Percentiles rank a stretch among this genome's conserved stretches.
Evolutionary conservation across 768 basidiomycete species (phyloP).

Genomic region (Suillus sp.): DNA sequence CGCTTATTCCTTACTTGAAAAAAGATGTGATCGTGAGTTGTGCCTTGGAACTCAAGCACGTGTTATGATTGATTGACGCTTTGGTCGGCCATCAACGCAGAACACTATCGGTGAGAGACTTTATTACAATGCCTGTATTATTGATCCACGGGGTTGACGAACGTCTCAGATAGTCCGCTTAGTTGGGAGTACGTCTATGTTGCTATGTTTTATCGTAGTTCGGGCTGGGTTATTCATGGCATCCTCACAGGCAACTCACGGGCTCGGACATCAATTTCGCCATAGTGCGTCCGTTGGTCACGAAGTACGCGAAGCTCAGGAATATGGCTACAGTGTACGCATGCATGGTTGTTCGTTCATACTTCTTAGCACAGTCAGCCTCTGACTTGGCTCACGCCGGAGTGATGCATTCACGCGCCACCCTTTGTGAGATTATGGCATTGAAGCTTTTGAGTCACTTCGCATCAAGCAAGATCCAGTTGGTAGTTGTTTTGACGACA

Average conservation of each 20-base stretch:
- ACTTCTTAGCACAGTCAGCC: constrained; percentile 72
- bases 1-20: constrained; percentile 74
- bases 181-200: constrained; percentile 71
- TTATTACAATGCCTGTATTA: neutral
- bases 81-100: constrained; percentile 20
- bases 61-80: constrained; percentile 33
- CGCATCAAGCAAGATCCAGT: constrained; percentile 71
- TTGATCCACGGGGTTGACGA: constrained; percentile 8
- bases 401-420: constrained; percentile 71
- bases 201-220: constrained; percentile 5
- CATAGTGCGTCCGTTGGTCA: constrained; percentile 73
- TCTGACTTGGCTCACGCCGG: constrained; percentile 76
- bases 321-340: constrained; percentile 78
- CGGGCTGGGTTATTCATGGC: constrained; percentile 9
- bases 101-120: constrained; percentile 30
- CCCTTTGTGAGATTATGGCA: constrained; percentile 85
- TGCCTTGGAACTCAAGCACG: constrained; percentile 18
- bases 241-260: constrained; percentile 63
- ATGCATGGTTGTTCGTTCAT: constrained; percentile 75
- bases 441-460: constrained; percentile 82
- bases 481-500: constrained; percentile 75
- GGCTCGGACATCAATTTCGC: constrained; percentile 84
- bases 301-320: constrained; percentile 75
- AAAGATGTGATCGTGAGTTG: constrained; percentile 65
- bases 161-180: constrained; percentile 61